These are phyloP conservation scores for Chytriomyces sp. DNA, from an alignment of 192 early-diverging fungal genomes.

Conservation along the genomic window DNA sequence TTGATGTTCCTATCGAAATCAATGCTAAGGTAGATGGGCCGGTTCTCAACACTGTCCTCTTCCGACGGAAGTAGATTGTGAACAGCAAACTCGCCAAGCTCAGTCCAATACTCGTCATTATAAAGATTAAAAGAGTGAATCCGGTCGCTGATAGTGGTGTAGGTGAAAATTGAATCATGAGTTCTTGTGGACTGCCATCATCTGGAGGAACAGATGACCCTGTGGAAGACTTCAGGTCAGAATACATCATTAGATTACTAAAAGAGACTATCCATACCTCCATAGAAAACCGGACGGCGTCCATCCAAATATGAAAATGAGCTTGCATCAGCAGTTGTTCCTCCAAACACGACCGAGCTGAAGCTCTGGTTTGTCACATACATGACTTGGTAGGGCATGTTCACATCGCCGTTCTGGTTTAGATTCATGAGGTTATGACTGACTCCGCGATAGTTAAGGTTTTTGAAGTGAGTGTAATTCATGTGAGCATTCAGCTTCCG, in stretches of 20 bases:
- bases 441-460: neutral
- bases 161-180: neutral
- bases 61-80: neutral
- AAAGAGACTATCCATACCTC: no score
- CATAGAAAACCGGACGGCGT: neutral
- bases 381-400: neutral
- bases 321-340: neutral
- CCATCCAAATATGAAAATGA: neutral
- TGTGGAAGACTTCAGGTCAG: no score
- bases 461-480: conserved; percentile 16
- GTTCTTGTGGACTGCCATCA: neutral
- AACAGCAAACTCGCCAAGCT: neutral
- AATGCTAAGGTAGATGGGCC: neutral
- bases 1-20: neutral
- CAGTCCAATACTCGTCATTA: neutral
- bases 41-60: neutral
- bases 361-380: neutral
- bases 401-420: neutral
- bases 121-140: neutral
- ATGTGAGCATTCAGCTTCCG: conserved; percentile 2
- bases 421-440: neutral
- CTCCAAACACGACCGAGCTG: neutral
- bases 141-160: neutral
- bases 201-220: neutral
- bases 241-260: no score